Conservation (phyloP, 306 rosid species). For the Luffa aegyptiaca region DNA sequence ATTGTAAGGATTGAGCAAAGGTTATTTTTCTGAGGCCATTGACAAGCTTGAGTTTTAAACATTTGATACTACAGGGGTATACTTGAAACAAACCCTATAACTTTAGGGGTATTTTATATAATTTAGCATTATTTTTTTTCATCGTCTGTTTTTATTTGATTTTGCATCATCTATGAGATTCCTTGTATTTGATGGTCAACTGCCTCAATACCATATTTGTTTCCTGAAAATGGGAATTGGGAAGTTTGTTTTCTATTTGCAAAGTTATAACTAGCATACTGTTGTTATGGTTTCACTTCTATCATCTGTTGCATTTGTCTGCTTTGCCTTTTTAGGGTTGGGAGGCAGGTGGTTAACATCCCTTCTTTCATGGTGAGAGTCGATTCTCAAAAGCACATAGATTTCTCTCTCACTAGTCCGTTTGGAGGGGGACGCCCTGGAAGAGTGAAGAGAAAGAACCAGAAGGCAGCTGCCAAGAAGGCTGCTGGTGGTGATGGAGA, state of each 20-base stretch:
- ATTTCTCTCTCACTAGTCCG: slow-evolving; percentile 3
- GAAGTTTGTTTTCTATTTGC: neutral
- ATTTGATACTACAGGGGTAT: too few relatives aligned
- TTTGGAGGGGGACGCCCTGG: slow-evolving; percentile 5
- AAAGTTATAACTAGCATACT: neutral
- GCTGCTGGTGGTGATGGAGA: slow-evolving; percentile 7
- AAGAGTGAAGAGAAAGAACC: slow-evolving; percentile 5
- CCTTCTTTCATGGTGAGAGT: slow-evolving; percentile 8
- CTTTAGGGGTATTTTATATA: too few relatives aligned
- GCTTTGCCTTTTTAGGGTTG: neutral
- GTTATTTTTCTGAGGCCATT: too few relatives aligned
- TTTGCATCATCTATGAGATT: neutral
- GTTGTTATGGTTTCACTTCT: neutral
- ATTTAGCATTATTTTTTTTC: neutral
- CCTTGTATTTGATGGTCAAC: neutral
- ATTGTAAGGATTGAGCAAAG: too few relatives aligned
- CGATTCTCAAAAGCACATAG: slow-evolving; percentile 2
- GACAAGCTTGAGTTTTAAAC: too few relatives aligned
- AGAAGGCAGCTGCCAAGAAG: neutral
- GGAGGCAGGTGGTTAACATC: neutral
- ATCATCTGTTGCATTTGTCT: neutral
- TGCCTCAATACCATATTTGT: neutral
- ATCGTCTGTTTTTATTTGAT: neutral
- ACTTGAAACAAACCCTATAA: too few relatives aligned
- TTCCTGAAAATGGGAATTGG: neutral